A percentile compares a stretch with the other conserved stretches of the same genome.
These are phyloP conservation scores for Tetrapyrgos nigripes DNA, from an alignment of 1,284 basidiomycete species.

Conservation along the genomic window DNA sequence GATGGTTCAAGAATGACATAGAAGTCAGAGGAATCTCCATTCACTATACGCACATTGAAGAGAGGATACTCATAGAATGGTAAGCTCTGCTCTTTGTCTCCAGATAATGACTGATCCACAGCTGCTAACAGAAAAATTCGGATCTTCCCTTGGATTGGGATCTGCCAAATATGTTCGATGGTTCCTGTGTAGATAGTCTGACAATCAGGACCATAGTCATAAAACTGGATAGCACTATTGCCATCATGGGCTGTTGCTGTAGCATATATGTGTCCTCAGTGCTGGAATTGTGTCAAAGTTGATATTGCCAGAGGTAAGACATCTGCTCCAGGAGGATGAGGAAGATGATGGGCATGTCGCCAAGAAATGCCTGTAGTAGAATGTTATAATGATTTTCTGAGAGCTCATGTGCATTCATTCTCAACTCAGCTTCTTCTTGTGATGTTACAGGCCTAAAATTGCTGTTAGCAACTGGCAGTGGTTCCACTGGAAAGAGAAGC, in stretches of 20 bases:
- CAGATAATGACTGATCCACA: constrained; percentile 21
- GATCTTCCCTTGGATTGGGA: constrained; percentile 23
- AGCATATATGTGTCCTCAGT: constrained; percentile 10
- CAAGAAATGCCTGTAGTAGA: constrained; percentile 7
- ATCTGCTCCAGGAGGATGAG: not conserved
- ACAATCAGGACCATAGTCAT: constrained; percentile 7
- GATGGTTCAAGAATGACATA: constrained; percentile 24
- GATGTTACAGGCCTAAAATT: not conserved
- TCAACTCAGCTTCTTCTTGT: not conserved
- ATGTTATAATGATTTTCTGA: constrained; percentile 17
- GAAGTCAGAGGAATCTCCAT: constrained; percentile 11
- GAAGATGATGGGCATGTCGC: no score
- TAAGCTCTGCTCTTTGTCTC: constrained; percentile 15
- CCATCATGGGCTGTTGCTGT: constrained; percentile 26
- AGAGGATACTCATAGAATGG: constrained; percentile 16
- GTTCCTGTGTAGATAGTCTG: constrained; percentile 18
- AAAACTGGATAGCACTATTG: constrained; percentile 31
- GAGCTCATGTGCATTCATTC: constrained; percentile 17
- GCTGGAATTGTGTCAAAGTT: constrained; percentile 22
- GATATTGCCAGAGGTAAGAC: constrained; percentile 7
- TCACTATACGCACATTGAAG: constrained; percentile 22
- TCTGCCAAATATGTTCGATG: constrained; percentile 27
- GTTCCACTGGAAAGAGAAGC: not conserved
- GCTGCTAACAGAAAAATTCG: constrained; percentile 18
- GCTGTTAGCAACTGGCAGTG: not conserved